phyloP scores from a whole-genome alignment of 2,329 filamentous ascomycete genomes.

The Paracoccidioides brasiliensis region DNA sequence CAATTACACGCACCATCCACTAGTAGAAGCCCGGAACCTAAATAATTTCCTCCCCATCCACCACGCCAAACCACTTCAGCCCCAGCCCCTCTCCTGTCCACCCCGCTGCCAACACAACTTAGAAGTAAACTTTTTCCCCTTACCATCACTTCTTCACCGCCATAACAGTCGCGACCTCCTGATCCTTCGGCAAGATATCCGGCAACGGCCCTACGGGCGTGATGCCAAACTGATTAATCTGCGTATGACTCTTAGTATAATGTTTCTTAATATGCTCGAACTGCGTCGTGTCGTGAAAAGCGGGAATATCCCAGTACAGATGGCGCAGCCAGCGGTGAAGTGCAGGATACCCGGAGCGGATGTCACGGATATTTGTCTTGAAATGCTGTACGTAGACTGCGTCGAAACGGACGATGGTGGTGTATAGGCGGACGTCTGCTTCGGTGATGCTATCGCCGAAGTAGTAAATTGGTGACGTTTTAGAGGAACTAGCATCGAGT shows the following conservation, averaged over 20 bases:
- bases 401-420: slow-evolving; percentile 61
- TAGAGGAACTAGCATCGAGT: slow-evolving; percentile 34
- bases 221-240: slow-evolving; percentile 56
- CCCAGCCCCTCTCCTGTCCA: too few relatives aligned
- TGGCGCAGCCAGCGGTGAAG: slow-evolving; percentile 70
- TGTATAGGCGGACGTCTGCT: slow-evolving; percentile 64
- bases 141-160: background rate
- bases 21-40: too few relatives aligned
- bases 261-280: slow-evolving; percentile 91
- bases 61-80: too few relatives aligned
- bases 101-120: background rate
- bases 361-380: slow-evolving; percentile 74
- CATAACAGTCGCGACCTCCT: slow-evolving; percentile 51
- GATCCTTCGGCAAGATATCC: slow-evolving; percentile 61
- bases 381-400: slow-evolving; percentile 71
- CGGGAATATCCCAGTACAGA: slow-evolving; percentile 70
- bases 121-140: background rate
- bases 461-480: slow-evolving; percentile 47
- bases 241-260: slow-evolving; percentile 52
- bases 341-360: slow-evolving; percentile 67
- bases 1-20: too few relatives aligned
- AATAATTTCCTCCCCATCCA: too few relatives aligned
- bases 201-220: slow-evolving; percentile 76
- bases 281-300: slow-evolving; percentile 72
- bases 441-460: slow-evolving; percentile 68